Evolutionary conservation across 805 yeast species (phyloP).

Genomic region (Pichia thaimueangensis): DNA sequence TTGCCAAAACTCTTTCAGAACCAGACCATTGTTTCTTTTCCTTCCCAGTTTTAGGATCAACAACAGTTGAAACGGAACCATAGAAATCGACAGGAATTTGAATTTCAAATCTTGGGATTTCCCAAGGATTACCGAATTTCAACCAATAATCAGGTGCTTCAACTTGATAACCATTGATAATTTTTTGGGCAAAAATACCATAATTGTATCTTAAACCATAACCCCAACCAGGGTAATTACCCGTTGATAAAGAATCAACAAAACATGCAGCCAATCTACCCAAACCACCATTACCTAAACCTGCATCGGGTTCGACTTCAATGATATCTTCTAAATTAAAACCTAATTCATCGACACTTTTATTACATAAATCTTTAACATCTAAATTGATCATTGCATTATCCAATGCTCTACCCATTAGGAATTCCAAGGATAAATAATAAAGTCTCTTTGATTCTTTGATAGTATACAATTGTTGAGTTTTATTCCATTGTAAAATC

Average conservation of each 20-base stretch:
- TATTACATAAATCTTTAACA: slow-evolving; percentile 51
- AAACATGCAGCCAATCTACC: slow-evolving; percentile 95
- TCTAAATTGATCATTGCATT: slow-evolving; percentile 83
- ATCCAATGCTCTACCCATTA: slow-evolving; percentile 94
- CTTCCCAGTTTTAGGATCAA: slow-evolving; percentile 47
- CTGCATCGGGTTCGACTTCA: slow-evolving; percentile 88
- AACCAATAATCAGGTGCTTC: slow-evolving; percentile 95
- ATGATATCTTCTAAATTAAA: slow-evolving; percentile 82
- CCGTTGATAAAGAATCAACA: slow-evolving; percentile 79
- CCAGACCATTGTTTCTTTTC: slow-evolving; percentile 71
- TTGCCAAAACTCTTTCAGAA: slow-evolving; percentile 84
- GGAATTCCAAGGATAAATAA: slow-evolving; percentile 78
- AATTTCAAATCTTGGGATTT: slow-evolving; percentile 77
- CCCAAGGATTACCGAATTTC: slow-evolving; percentile 88
- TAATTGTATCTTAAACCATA: slow-evolving; percentile 90
- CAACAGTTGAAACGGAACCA: slow-evolving; percentile 63
- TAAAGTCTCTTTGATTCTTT: slow-evolving; percentile 82
- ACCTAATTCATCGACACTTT: slow-evolving; percentile 66
- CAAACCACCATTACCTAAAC: slow-evolving; percentile 90
- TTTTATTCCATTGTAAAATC: slow-evolving; percentile 83
- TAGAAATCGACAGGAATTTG: slow-evolving; percentile 87
- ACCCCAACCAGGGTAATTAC: slow-evolving; percentile 93
- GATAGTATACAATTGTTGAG: slow-evolving; percentile 83
- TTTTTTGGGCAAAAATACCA: slow-evolving; percentile 87
- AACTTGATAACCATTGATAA: slow-evolving; percentile 88